phyloP scores from a whole-genome alignment of 208 protist species.

The Leishmania guyanensis region DNA sequence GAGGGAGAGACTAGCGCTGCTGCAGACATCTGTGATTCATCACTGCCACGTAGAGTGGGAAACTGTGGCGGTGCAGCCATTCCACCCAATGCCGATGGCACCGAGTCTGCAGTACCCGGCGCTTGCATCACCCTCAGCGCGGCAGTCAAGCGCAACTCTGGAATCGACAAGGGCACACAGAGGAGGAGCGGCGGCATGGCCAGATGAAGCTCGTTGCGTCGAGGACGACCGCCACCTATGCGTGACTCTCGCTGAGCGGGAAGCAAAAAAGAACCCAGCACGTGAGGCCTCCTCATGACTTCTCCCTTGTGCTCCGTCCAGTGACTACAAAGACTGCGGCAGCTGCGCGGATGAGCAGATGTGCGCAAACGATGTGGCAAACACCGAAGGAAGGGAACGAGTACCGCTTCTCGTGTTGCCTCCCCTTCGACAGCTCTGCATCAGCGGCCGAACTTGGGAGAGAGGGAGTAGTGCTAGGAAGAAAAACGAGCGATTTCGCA shows the following conservation, averaged over 20 bases:
- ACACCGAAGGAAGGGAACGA: not conserved
- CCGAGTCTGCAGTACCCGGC: not conserved
- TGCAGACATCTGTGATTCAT: not conserved
- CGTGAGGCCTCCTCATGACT: constrained; percentile 6
- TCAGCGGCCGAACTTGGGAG: not conserved
- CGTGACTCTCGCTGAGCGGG: not conserved
- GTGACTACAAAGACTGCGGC: not conserved
- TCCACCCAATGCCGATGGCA: not conserved
- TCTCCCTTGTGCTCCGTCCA: not conserved
- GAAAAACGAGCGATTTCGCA: not conserved
- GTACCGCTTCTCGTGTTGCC: not conserved
- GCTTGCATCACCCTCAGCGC: not conserved
- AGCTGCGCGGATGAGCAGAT: not conserved
- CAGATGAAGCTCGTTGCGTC: not conserved
- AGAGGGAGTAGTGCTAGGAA: not conserved
- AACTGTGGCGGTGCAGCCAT: not conserved
- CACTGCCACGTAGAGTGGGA: not conserved
- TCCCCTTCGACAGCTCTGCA: not conserved
- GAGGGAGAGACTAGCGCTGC: not conserved
- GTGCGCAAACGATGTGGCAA: not conserved
- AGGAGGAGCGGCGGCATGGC: not conserved
- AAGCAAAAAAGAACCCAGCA: not conserved
- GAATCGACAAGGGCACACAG: not conserved
- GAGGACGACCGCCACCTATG: not conserved
- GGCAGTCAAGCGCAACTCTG: not conserved